A percentile compares a stretch with the other conserved stretches of the same genome.
These are phyloP conservation scores for Kappamyces sp. DNA, from an alignment of 192 early-diverging fungal genomes.

Conservation along the genomic window DNA sequence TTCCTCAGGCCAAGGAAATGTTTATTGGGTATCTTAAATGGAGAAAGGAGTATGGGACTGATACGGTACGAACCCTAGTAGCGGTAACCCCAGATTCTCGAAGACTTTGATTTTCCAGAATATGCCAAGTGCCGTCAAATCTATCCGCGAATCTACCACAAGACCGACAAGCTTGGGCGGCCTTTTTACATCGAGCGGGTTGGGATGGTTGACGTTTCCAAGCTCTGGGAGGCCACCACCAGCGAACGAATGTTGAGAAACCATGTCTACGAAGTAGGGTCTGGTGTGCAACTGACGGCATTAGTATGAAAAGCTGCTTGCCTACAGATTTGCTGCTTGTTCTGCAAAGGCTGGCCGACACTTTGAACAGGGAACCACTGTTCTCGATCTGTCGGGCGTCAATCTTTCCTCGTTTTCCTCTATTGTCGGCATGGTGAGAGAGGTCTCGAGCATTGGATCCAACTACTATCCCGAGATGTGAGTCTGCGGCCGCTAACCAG, in stretches of 20 bases:
- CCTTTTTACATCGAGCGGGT: conserved; percentile 86
- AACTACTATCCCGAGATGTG: conserved; percentile 88
- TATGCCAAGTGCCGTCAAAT: conserved; percentile 50
- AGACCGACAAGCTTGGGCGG: conserved; percentile 75
- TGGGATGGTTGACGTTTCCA: conserved; percentile 53
- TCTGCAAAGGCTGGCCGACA: conserved; percentile 45
- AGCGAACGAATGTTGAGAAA: conserved; percentile 56
- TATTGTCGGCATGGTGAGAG: conserved; percentile 48
- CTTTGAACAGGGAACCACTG: conserved; percentile 74
- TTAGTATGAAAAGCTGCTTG: conserved; percentile 58
- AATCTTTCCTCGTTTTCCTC: conserved; percentile 64
- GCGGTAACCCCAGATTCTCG: conserved; percentile 6
- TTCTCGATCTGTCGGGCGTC: conserved; percentile 81
- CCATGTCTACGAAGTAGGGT: conserved; percentile 40
- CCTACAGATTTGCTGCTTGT: conserved; percentile 66
- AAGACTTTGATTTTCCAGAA: conserved; percentile 61
- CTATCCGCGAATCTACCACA: conserved; percentile 76
- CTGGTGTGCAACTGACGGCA: neutral
- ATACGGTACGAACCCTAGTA: conserved; percentile 30
- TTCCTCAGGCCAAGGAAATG: conserved; percentile 65
- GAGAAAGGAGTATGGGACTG: conserved; percentile 58
- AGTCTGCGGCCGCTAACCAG: conserved; percentile 47
- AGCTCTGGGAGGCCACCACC: conserved; percentile 49
- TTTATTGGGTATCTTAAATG: conserved; percentile 62
- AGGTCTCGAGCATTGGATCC: conserved; percentile 73